Conservation (phyloP, 441 rosid genomes). For the Dalechampia spathulata region DNA sequence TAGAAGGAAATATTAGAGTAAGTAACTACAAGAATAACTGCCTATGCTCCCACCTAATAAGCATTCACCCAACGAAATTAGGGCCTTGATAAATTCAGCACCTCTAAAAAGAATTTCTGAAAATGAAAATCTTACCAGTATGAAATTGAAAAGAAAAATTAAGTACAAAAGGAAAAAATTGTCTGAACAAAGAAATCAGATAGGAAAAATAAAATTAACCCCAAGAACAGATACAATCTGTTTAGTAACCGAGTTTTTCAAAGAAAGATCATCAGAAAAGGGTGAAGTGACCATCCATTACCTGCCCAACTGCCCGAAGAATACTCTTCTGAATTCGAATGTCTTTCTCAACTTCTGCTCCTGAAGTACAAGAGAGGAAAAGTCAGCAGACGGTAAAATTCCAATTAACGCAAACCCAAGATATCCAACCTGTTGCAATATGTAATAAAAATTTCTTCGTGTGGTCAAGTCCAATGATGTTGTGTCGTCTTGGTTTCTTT, state of each 20-base stretch:
- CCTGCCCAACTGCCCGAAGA: constrained; percentile 86
- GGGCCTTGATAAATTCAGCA: background rate
- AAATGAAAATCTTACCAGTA: background rate
- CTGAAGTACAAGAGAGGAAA: constrained; percentile 28
- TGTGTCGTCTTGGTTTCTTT: constrained; percentile 69
- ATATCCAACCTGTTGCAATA: constrained; percentile 67
- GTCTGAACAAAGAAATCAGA: too few species aligned
- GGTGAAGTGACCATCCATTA: constrained; percentile 22
- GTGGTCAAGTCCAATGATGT: constrained; percentile 77
- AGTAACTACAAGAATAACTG: background rate
- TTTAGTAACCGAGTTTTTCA: too few species aligned
- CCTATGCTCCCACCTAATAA: background rate
- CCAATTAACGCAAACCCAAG: constrained; percentile 6
- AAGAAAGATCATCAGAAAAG: too few species aligned
- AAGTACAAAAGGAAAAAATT: background rate
- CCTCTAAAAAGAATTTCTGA: background rate
- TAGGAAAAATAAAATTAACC: background rate
- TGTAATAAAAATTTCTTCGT: constrained; percentile 65
- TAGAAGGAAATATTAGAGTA: constrained; percentile 14
- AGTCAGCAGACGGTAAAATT: constrained; percentile 15
- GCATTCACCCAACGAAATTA: background rate
- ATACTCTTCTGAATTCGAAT: constrained; percentile 58
- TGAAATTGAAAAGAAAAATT: background rate
- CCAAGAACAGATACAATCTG: background rate
- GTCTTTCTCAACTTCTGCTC: constrained; percentile 78